Conservation (phyloP, 345 rosid genomes). For the Gossypium rotundifolium region DNA sequence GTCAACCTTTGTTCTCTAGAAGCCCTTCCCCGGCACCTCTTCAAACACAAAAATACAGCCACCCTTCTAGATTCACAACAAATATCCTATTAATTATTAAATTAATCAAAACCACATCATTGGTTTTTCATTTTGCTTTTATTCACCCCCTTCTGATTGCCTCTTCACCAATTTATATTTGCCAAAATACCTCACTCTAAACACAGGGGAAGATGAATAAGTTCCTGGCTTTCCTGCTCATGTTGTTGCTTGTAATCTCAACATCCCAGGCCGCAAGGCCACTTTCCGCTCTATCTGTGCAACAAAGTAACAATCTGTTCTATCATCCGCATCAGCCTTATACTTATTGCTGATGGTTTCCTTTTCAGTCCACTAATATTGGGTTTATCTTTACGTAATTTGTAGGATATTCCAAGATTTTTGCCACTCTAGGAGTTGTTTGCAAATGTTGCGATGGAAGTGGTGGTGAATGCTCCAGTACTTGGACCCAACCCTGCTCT, state of each 20-base stretch:
- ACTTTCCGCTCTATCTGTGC: neutral
- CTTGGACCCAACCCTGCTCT: constrained; percentile 43
- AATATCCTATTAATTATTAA: neutral
- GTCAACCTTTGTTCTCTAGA: constrained; percentile 16
- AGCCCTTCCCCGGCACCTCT: neutral
- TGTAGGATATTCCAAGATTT: constrained; percentile 31
- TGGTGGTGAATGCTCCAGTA: constrained; percentile 34
- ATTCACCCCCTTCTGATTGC: neutral
- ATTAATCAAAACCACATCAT: neutral
- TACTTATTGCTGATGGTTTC: neutral
- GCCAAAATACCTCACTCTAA: neutral
- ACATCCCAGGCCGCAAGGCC: neutral
- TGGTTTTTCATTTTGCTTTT: neutral
- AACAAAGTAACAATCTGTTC: constrained; percentile 6
- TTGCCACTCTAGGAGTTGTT: constrained; percentile 45
- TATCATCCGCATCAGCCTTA: neutral
- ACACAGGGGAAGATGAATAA: neutral
- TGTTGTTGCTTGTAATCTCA: neutral
- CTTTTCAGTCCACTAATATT: neutral
- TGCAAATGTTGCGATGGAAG: constrained; percentile 57
- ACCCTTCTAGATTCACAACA: constrained; percentile 14
- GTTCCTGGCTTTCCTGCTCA: neutral
- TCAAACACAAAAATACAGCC: constrained; percentile 19
- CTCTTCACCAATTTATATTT: neutral
- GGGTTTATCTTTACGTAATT: neutral